Conservation (phyloP, 495 filamentous ascomycete genomes). For the Xylaria intraflava region DNA sequence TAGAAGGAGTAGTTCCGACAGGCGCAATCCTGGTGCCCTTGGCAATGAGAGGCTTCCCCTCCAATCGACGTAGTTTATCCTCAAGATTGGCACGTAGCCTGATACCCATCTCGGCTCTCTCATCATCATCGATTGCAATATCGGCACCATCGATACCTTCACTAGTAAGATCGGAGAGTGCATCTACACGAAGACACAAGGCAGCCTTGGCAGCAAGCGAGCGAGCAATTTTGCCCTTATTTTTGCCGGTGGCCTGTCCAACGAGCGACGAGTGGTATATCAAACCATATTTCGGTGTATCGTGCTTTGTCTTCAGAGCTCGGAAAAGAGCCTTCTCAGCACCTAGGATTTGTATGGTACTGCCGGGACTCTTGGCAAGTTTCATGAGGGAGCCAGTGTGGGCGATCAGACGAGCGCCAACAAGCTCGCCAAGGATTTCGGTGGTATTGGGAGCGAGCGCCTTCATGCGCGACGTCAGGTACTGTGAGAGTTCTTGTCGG, state of each 20-base stretch:
- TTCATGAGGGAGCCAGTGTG: conserved; percentile 93
- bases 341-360: conserved; percentile 94
- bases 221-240: conserved; percentile 99
- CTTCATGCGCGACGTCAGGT: conserved; percentile 88
- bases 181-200: conserved; percentile 87
- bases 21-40: conserved; percentile 71
- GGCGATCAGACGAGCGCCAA: conserved; percentile 91
- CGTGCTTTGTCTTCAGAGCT: conserved; percentile 97
- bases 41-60: conserved; percentile 81
- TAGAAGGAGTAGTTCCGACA: conserved; percentile 60
- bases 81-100: conserved; percentile 72
- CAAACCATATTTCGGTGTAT: conserved; percentile 97
- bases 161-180: conserved; percentile 70
- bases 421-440: conserved; percentile 84
- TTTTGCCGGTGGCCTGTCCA: conserved; percentile 91
- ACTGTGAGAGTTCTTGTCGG: conserved; percentile 76
- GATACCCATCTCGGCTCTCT: conserved; percentile 69
- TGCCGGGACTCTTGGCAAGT: conserved; percentile 92
- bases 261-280: conserved; percentile 98
- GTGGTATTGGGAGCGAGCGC: conserved; percentile 97
- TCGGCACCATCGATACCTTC: conserved; percentile 51
- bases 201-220: conserved; percentile 91
- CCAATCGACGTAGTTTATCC: conserved; percentile 72
- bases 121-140: conserved; percentile 75
- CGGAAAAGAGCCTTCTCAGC: conserved; percentile 98